Percentiles rank a stretch among this genome's conserved stretches.
Evolutionary conservation across 2,329 filamentous ascomycete species (phyloP).

Genomic region (Aspergillus alliaceus): DNA sequence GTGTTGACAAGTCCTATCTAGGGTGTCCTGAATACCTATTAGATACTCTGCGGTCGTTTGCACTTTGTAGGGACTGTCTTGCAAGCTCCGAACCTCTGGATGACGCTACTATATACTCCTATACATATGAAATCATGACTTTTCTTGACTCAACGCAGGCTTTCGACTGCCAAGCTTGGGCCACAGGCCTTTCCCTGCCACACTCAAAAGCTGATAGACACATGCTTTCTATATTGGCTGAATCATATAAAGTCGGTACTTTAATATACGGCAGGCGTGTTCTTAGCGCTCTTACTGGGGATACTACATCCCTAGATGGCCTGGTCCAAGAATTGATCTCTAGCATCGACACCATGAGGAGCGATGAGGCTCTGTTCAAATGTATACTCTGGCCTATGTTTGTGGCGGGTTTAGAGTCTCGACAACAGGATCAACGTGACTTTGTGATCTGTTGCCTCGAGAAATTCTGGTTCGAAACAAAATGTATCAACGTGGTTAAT

Average conservation of each 20-base stretch:
- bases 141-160: neutral
- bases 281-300: neutral
- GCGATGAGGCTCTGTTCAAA: conserved; percentile 16
- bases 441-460: conserved; percentile 7
- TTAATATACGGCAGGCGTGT: conserved; percentile 16
- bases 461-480: conserved; percentile 19
- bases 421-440: neutral
- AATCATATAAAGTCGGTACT: conserved; percentile 15
- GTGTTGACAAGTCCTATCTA: conserved; percentile 9
- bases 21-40: conserved; percentile 13
- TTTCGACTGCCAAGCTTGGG: conserved; percentile 7
- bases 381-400: conserved; percentile 24
- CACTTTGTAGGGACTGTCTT: conserved; percentile 5
- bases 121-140: neutral
- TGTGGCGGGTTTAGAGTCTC: conserved; percentile 20
- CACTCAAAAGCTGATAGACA: neutral
- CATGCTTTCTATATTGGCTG: neutral
- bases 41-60: conserved; percentile 11
- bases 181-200: neutral
- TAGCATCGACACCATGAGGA: conserved; percentile 5
- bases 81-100: neutral
- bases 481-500: conserved; percentile 22
- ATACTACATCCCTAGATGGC: neutral
- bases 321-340: conserved; percentile 6
- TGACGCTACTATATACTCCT: neutral